Evolutionary conservation across 768 basidiomycete genomes (phyloP).

Genomic region (Lactifluus rugatus): DNA sequence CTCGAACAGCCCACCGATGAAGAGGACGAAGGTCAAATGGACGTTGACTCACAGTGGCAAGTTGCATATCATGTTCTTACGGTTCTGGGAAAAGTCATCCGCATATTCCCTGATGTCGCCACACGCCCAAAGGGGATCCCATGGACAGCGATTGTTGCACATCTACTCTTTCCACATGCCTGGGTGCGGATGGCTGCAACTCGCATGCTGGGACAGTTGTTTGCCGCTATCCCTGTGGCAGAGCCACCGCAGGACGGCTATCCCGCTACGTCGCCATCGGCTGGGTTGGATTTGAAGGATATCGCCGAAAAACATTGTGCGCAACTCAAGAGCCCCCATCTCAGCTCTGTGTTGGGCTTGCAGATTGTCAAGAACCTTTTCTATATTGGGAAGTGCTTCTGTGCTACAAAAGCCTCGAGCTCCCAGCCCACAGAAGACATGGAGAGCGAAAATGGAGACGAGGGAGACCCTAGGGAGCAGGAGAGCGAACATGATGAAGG

Average conservation of each 20-base stretch:
- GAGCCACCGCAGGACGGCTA: constrained; percentile 24
- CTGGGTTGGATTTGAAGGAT: constrained; percentile 46
- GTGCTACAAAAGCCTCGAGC: constrained; percentile 28
- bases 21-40: constrained; percentile 38
- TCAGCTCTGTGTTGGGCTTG: constrained; percentile 61
- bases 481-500: constrained; percentile 4
- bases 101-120: constrained; percentile 42
- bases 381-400: constrained; percentile 83
- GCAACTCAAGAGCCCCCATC: constrained; percentile 73
- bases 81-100: constrained; percentile 52
- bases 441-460: constrained; percentile 23
- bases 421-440: constrained; percentile 23
- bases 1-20: constrained; percentile 33
- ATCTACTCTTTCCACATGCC: constrained; percentile 83
- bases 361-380: constrained; percentile 92
- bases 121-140: constrained; percentile 38
- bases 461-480: constrained; percentile 7
- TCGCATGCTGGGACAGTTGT: constrained; percentile 64
- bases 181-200: constrained; percentile 86
- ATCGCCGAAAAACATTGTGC: constrained; percentile 62
- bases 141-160: constrained; percentile 54
- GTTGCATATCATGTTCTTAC: constrained; percentile 72
- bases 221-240: constrained; percentile 40
- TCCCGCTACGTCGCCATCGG: constrained; percentile 21
- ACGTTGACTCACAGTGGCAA: constrained; percentile 66